These are phyloP conservation scores for Talaromyces proteolyticus DNA, from an alignment of 495 filamentous ascomycete genomes.

Conservation along the genomic window DNA sequence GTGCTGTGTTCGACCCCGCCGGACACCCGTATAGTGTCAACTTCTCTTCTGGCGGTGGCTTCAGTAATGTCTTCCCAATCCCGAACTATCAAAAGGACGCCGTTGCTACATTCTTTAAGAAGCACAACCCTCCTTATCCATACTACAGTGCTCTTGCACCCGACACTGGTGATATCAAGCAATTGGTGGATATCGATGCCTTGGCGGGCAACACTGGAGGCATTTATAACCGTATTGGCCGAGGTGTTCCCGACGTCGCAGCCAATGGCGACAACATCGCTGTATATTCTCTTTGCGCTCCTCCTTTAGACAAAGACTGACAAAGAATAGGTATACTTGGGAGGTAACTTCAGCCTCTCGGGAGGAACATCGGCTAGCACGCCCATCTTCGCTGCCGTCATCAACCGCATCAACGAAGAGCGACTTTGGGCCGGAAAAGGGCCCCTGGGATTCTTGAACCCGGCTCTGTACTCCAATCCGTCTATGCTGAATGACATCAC, in stretches of 20 bases:
- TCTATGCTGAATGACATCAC: constrained; percentile 45
- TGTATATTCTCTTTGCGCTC: constrained; percentile 1
- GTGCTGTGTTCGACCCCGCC: constrained; percentile 7
- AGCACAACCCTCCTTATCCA: constrained; percentile 18
- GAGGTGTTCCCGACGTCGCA: constrained; percentile 27
- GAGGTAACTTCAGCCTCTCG: constrained; percentile 11
- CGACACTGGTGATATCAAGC: constrained; percentile 17
- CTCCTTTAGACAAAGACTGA: background rate
- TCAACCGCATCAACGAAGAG: constrained; percentile 42
- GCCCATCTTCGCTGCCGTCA: constrained; percentile 29
- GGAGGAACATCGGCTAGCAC: constrained; percentile 45
- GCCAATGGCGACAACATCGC: constrained; percentile 21
- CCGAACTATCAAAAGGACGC: constrained; percentile 21
- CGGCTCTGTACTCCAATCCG: constrained; percentile 40
- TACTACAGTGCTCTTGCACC: constrained; percentile 37
- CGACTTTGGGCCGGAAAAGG: constrained; percentile 38
- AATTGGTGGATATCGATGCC: constrained; percentile 16
- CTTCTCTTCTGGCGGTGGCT: constrained; percentile 39
- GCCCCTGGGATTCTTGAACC: constrained; percentile 47
- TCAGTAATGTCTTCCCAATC: constrained; percentile 35
- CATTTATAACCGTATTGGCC: constrained; percentile 19
- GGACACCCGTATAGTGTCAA: constrained; percentile 17
- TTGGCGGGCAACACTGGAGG: constrained; percentile 19
- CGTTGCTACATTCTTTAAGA: constrained; percentile 38
- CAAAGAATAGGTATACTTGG: background rate